Conservation (phyloP, 305 asterid species). For the Fraxinus dipetala region DNA sequence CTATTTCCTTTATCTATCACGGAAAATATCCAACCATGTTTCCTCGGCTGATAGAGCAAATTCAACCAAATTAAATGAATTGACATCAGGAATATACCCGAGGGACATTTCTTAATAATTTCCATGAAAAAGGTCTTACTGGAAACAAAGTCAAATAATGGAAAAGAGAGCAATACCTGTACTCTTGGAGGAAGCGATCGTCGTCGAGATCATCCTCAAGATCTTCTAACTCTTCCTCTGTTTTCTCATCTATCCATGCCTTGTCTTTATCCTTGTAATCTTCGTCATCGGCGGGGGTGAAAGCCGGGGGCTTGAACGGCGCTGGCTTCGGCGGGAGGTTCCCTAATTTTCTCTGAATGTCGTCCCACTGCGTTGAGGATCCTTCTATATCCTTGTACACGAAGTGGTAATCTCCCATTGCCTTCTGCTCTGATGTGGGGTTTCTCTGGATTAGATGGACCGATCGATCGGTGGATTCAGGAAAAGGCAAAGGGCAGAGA, state of each 20-base stretch:
- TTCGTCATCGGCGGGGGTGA: conserved; percentile 58
- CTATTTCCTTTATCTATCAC: not conserved
- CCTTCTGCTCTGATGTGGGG: not conserved
- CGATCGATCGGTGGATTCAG: not conserved
- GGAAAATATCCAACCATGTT: not conserved
- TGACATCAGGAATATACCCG: not conserved
- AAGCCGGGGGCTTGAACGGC: conserved; percentile 70
- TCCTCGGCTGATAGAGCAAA: not conserved
- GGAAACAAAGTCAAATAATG: not conserved
- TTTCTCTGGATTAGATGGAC: not conserved
- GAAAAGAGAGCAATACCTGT: conserved; percentile 45
- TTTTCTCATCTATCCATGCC: conserved; percentile 66
- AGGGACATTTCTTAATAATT: not conserved
- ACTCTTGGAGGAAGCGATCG: conserved; percentile 80
- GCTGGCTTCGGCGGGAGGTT: conserved; percentile 70
- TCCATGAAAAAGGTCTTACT: not conserved
- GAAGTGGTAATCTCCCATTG: conserved; percentile 83
- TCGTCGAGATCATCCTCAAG: conserved; percentile 90
- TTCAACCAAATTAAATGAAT: not conserved
- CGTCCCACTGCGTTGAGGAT: conserved; percentile 89
- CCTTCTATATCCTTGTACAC: conserved; percentile 90
- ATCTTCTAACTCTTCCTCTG: conserved; percentile 80
- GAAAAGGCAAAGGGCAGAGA: not conserved
- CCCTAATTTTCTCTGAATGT: conserved; percentile 77
- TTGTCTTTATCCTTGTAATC: conserved; percentile 68